Percentiles rank a stretch among this genome's conserved stretches.
These are phyloP conservation scores for Decorospora gaudefroyi DNA, from an alignment of 2,329 filamentous ascomycete genomes.

Conservation along the genomic window DNA sequence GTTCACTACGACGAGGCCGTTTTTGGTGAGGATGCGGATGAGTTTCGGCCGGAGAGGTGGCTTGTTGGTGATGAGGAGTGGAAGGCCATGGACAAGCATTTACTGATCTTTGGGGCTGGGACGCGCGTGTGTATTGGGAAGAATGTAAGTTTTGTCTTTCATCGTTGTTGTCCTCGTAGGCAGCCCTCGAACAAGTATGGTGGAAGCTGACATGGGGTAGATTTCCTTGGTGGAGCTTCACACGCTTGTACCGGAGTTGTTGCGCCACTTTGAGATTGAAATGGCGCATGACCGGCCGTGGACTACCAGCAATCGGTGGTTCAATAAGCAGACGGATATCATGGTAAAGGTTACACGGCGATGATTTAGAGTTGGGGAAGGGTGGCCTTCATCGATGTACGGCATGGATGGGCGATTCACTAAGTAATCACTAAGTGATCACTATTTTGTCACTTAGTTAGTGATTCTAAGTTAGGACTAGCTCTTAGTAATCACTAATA, in stretches of 20 bases:
- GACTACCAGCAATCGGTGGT: conserved; percentile 22
- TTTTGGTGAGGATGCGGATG: conserved; percentile 48
- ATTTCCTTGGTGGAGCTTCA: conserved; percentile 26
- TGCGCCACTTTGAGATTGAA: conserved; percentile 22
- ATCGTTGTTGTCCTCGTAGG: background rate
- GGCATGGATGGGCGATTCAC: too few species aligned
- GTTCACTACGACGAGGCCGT: conserved; percentile 49
- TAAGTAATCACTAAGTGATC: too few species aligned
- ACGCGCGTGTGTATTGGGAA: conserved; percentile 43
- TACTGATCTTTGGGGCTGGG: conserved; percentile 48
- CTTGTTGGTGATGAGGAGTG: conserved; percentile 33
- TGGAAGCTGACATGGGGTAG: too few species aligned
- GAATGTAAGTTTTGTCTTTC: conserved; percentile 13
- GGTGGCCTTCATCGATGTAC: too few species aligned
- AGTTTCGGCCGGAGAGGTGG: conserved; percentile 55
- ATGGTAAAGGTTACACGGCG: too few species aligned
- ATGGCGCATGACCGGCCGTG: conserved; percentile 27
- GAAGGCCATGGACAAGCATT: conserved; percentile 29
- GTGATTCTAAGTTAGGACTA: too few species aligned
- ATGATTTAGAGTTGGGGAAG: too few species aligned
- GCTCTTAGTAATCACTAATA: too few species aligned
- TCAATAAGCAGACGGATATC: conserved; percentile 20
- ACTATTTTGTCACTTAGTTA: too few species aligned
- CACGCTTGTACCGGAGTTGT: conserved; percentile 26
- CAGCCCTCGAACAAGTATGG: too few species aligned